phyloP scores from a whole-genome alignment of 2,329 filamentous ascomycete genomes.

The Pseudocercospora pini-densiflorae region DNA sequence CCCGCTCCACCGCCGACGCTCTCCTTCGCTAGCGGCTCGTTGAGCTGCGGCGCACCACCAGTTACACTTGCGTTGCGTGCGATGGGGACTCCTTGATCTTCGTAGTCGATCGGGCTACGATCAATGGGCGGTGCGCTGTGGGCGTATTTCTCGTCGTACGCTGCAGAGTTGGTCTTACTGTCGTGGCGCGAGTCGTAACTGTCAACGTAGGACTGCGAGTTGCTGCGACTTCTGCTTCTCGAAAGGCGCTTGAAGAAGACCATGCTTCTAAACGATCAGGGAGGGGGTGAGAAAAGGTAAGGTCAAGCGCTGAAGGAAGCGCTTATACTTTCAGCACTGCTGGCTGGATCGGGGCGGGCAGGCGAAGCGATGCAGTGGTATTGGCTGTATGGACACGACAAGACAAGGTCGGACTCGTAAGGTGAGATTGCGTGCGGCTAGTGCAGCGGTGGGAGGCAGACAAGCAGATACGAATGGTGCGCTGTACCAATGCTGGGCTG shows the following conservation, averaged over 20 bases:
- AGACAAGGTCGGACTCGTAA: background rate
- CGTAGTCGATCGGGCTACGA: conserved; percentile 37
- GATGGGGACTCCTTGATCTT: conserved; percentile 37
- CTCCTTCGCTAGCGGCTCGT: conserved; percentile 32
- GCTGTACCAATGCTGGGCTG: background rate
- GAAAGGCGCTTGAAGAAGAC: conserved; percentile 55
- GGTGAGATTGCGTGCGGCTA: background rate
- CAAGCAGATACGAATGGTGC: background rate
- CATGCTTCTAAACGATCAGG: conserved; percentile 35
- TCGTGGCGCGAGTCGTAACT: conserved; percentile 48
- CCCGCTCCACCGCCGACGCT: conserved; percentile 30
- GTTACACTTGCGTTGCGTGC: conserved; percentile 38
- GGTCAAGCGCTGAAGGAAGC: conserved; percentile 4
- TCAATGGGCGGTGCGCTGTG: conserved; percentile 29
- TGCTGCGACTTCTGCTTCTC: conserved; percentile 51
- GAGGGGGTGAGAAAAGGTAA: conserved; percentile 6
- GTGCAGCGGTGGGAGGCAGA: background rate
- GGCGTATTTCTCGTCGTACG: conserved; percentile 52
- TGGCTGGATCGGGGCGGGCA: background rate
- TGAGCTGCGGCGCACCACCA: conserved; percentile 25
- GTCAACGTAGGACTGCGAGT: conserved; percentile 56
- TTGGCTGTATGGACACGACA: background rate
- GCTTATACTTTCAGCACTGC: conserved; percentile 8
- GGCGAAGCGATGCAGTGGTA: background rate
- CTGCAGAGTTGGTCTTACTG: conserved; percentile 48